Evolutionary conservation across 1,284 basidiomycete species (phyloP), one percentile per base, ranked within the genome.

Genomic region (Cerrena zonata): DNA sequence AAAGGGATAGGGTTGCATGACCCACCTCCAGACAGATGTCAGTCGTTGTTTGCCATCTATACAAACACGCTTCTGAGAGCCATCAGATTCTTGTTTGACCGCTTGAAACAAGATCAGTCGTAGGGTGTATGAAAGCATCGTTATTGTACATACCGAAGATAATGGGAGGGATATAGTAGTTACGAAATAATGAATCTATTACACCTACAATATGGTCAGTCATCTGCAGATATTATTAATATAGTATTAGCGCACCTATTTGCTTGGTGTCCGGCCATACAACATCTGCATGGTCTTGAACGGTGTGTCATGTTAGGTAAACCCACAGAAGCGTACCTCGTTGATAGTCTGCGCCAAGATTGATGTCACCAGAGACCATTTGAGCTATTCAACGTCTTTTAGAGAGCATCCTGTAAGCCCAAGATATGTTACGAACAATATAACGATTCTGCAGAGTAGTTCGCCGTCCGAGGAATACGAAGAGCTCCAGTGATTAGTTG

Each of bases 1-100:
- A n/a, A n/a, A n/a, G n/a, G n/a, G n/a, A n/a, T n/a, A n/a, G n/a
- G n/a, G n/a, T n/a, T n/a, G n/a, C n/a, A n/a, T n/a, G n/a, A 62
- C 75, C 22, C 51, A 80, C 80, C 73, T 68, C 30, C 78, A 73
- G 48, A 88, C 80, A 0, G 82, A 84, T 0, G 84, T 87, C 50
- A 89, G 61, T 19, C 87, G 70, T 59, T 89, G 86, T 62, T 89
- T 89, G 5, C 87, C 86, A 59, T 89, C 87, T n/a, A 89, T 86
- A 55, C 85, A 89, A 0, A 80, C 79, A 54, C 78, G 77, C 0
- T 64, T 70, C 58, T 88, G 84, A 0, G 74, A 68, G 0, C 86
- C 86, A 58, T 87, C 84, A 0, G 82, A 76, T 19, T 66, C 19
- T 12, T 58, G 56, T 18, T 59, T 58, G 10, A 69, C 66, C 13